Evolutionary conservation across 2,329 filamentous ascomycete genomes (phyloP), one percentile per base, ranked within the genome.

Genomic region (Ophiosphaerella herpotricha): DNA sequence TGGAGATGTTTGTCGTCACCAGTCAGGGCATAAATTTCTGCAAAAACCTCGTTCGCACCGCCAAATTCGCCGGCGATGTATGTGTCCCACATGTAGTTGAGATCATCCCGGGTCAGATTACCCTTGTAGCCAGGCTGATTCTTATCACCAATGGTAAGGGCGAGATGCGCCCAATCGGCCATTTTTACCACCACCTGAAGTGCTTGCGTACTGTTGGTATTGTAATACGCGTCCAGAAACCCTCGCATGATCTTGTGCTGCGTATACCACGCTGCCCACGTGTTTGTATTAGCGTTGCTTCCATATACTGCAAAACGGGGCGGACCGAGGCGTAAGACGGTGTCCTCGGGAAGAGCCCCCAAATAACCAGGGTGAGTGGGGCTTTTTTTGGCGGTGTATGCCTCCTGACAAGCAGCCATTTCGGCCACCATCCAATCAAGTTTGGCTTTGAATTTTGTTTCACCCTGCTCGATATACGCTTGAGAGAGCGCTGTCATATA

Each of bases 201-300:
- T 4, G 55, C 55, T 34, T 57, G 41, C 1, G 51, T 39, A 29
- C 35, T 57, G 33, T 57, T 57, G 45, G 55, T 57, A 34, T 57
- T 54, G 39, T 57, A 57, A 37, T 57, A 52, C 23, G 55, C 51
- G 41, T 57, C 52, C 31, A 57, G 32, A 4, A 57, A 36, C 11
- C 55, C 55, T 14, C 48, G 42, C 16, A 57, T 52, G 34, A 55
- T 57, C 52, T 57, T 57, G 45, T 57, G 55, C 39, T 57, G 55
- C 29, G 51, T 57, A 23, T 57, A 55, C 51, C 52, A 57, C n/a
- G 55, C 32, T 9, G 55, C 55, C 55, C 55, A 57, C n/a, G 54
- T 57, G 26, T 57, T 57, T 16, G 38, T 50, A 8, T 31, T 48
- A 9, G 39, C 21, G 24, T 52, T 46, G 24, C n/a, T 18, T 18